Percentiles rank a stretch among this genome's conserved stretches.
Evolutionary conservation across 495 filamentous ascomycete species (phyloP).

Genomic region (Xylaria telfairii): DNA sequence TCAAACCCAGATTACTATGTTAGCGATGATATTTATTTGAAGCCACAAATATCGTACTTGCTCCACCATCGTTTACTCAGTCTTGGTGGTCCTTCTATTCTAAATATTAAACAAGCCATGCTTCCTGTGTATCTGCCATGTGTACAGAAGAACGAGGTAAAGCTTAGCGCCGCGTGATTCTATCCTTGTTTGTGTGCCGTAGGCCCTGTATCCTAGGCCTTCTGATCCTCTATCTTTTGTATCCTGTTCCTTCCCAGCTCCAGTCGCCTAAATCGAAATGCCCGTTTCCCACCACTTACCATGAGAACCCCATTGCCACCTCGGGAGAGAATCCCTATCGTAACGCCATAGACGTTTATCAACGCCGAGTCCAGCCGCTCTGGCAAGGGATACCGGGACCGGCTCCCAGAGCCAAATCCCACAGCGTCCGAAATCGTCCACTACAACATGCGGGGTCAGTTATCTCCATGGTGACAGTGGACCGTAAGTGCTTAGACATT

Average conservation of each 20-base stretch:
- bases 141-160: not conserved
- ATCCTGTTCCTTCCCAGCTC: not conserved
- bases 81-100: not conserved
- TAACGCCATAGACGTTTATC: constrained; percentile 64
- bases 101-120: not conserved
- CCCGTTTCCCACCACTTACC: constrained; percentile 71
- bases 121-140: not conserved
- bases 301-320: constrained; percentile 51
- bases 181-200: not conserved
- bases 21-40: not conserved
- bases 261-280: constrained; percentile 46
- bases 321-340: constrained; percentile 51
- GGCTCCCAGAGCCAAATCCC: constrained; percentile 74
- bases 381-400: constrained; percentile 66
- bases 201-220: not conserved
- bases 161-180: not conserved
- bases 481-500: not conserved
- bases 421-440: constrained; percentile 68
- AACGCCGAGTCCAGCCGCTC: constrained; percentile 60
- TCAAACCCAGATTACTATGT: constrained; percentile 30
- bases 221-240: not conserved
- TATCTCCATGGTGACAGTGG: not conserved
- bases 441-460: not conserved
- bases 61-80: not conserved
- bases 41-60: not conserved